phyloP scores from a whole-genome alignment of 73 alveolate species.

The Stentor coeruleus region DNA sequence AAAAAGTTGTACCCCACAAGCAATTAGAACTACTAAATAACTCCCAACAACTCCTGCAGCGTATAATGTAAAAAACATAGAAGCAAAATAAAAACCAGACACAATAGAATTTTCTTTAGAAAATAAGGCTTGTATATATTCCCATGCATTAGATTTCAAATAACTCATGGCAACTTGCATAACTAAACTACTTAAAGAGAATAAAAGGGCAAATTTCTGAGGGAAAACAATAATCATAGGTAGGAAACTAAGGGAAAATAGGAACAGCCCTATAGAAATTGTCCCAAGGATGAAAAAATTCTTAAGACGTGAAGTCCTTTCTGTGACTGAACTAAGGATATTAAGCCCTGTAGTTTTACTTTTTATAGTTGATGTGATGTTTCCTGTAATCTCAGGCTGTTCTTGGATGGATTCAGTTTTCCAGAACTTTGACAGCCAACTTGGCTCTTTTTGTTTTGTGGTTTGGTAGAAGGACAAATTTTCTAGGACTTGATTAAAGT shows the following conservation, averaged over 20 bases:
- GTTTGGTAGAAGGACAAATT: conserved; percentile 9
- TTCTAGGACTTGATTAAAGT: conserved; percentile 20
- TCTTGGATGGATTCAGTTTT: not conserved
- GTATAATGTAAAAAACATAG: not conserved
- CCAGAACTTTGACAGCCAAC: not conserved
- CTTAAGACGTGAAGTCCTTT: not conserved
- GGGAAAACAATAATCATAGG: conserved; percentile 12
- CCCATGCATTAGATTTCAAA: not conserved
- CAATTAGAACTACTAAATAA: not conserved
- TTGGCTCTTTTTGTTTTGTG: not conserved
- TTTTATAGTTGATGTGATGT: not conserved
- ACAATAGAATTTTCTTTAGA: conserved; percentile 11
- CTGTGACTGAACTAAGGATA: not conserved
- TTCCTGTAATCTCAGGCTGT: not conserved
- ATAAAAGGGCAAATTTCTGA: conserved; percentile 9
- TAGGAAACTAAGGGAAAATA: not conserved
- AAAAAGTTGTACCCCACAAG: not conserved
- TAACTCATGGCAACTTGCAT: conserved; percentile 23
- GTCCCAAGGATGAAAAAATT: not conserved
- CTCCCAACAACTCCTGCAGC: not conserved
- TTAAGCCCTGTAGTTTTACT: not conserved
- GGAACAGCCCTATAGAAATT: not conserved
- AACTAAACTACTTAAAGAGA: not conserved
- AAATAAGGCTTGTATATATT: not conserved
- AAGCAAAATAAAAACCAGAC: not conserved